Evolutionary conservation across 495 filamentous ascomycete genomes (phyloP).

Genomic region (Tuber microsphaerosporum): DNA sequence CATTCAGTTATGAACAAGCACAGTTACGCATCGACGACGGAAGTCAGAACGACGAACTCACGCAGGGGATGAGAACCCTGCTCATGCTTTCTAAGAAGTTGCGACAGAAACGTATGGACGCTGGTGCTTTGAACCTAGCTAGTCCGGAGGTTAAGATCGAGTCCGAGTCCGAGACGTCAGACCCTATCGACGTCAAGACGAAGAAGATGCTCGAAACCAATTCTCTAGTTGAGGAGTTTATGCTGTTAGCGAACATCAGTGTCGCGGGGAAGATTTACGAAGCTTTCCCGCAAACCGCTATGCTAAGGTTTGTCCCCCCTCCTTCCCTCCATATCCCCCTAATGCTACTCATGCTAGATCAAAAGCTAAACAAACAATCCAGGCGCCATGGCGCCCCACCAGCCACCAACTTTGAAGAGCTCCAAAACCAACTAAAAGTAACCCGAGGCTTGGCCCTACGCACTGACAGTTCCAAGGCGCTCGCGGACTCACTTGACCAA

Average conservation of each 20-base stretch:
- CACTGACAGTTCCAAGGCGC: conserved; percentile 76
- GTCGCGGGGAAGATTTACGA: conserved; percentile 81
- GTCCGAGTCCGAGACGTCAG: conserved; percentile 86
- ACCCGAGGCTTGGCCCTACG: conserved; percentile 70
- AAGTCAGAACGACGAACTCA: conserved; percentile 72
- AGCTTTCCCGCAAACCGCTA: conserved; percentile 87
- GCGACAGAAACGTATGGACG: conserved; percentile 91
- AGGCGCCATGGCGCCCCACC: conserved; percentile 87
- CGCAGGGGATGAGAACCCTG: conserved; percentile 78
- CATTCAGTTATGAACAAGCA: conserved; percentile 94
- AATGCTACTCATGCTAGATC: background rate
- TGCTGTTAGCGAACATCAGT: conserved; percentile 94
- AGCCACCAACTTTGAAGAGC: conserved; percentile 90
- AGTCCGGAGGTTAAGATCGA: conserved; percentile 93
- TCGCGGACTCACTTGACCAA: conserved; percentile 80
- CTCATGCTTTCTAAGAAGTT: conserved; percentile 87
- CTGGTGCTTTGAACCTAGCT: conserved; percentile 87
- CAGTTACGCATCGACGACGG: conserved; percentile 85
- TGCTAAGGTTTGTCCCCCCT: conserved; percentile 49
- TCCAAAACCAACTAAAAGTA: conserved; percentile 77
- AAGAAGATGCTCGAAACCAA: conserved; percentile 92
- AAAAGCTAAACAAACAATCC: conserved; percentile 6
- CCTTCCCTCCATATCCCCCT: background rate
- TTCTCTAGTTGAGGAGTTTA: conserved; percentile 96
- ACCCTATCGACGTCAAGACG: conserved; percentile 91